Evolutionary conservation across 169 alveolate genomes (phyloP).

Genomic region (Haemoproteus tartakovskyi): DNA sequence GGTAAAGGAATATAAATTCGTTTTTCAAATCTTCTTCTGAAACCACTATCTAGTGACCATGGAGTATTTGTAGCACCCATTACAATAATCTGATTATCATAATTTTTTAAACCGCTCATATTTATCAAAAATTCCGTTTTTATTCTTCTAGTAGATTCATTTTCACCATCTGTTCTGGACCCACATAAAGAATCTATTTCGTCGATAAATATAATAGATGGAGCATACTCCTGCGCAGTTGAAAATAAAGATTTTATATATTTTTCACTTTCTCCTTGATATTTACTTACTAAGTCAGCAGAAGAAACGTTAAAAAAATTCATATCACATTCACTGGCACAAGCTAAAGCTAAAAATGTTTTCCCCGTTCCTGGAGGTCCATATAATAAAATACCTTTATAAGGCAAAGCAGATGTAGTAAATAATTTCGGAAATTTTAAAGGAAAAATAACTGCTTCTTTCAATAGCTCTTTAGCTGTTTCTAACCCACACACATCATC

Average conservation of each 20-base stretch:
- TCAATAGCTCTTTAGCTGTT: slow-evolving; percentile 88
- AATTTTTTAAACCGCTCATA: slow-evolving; percentile 91
- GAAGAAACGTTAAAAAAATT: slow-evolving; percentile 94
- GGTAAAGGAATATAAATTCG: slow-evolving; percentile 99
- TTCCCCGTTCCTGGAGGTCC: slow-evolving; percentile 99
- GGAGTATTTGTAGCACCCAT: slow-evolving; percentile 88
- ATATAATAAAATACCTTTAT: slow-evolving; percentile 63
- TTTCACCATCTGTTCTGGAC: slow-evolving; percentile 92
- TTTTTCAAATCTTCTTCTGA: slow-evolving; percentile 96
- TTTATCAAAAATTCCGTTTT: slow-evolving; percentile 99
- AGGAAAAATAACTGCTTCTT: slow-evolving; percentile 96
- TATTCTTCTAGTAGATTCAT: slow-evolving; percentile 96
- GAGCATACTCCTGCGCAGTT: slow-evolving; percentile 94
- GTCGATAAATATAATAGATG: slow-evolving; percentile 97
- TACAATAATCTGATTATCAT: slow-evolving; percentile 67
- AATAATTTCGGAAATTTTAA: slow-evolving; percentile 93
- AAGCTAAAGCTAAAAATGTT: slow-evolving; percentile 98
- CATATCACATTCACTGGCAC: slow-evolving; percentile 97
- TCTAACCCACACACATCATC: slow-evolving; percentile 95
- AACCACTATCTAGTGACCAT: slow-evolving; percentile 98
- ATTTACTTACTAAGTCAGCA: slow-evolving; percentile 96
- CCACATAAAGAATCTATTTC: slow-evolving; percentile 98
- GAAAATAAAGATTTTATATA: slow-evolving; percentile 91
- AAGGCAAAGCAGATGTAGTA: slow-evolving; percentile 76
- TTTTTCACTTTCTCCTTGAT: slow-evolving; percentile 99